These are phyloP conservation scores for Xylariomycetidae sp. DNA, from an alignment of 2,329 filamentous ascomycete species.

Conservation along the genomic window DNA sequence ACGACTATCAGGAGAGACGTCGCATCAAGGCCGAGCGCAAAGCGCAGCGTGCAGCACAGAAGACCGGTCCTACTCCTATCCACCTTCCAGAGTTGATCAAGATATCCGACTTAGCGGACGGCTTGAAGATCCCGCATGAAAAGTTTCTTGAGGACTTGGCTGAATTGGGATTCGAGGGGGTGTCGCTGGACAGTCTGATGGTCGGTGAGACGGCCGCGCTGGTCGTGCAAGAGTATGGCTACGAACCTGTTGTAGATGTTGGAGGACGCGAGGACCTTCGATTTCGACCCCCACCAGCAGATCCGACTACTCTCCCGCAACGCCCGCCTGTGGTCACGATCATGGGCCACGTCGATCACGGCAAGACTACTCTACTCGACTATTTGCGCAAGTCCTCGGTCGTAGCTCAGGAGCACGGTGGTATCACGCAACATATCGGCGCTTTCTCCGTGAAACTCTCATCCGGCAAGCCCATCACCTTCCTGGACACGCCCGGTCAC, in stretches of 20 bases:
- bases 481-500: slow-evolving; percentile 94
- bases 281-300: slow-evolving; percentile 61
- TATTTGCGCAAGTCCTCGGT: slow-evolving; percentile 90
- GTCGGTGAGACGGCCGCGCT: slow-evolving; percentile 86
- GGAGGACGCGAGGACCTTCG: slow-evolving; percentile 64
- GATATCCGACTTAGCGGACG: slow-evolving; percentile 72
- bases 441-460: slow-evolving; percentile 89
- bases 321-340: slow-evolving; percentile 95
- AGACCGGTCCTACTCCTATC: slow-evolving; percentile 49
- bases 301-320: slow-evolving; percentile 59
- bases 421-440: slow-evolving; percentile 97
- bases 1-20: slow-evolving; percentile 36
- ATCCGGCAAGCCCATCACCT: slow-evolving; percentile 85
- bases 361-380: slow-evolving; percentile 94
- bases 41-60: slow-evolving; percentile 31
- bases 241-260: slow-evolving; percentile 71
- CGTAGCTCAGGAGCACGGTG: slow-evolving; percentile 85
- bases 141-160: slow-evolving; percentile 70
- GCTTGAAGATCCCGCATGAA: slow-evolving; percentile 64
- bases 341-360: slow-evolving; percentile 98
- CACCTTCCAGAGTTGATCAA: slow-evolving; percentile 87
- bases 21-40: slow-evolving; percentile 33
- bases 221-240: slow-evolving; percentile 88
- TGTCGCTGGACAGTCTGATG: slow-evolving; percentile 76
- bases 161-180: slow-evolving; percentile 84